Evolutionary conservation across 2,329 filamentous ascomycete species (phyloP).

Genomic region (Cladorrhinum sp.): DNA sequence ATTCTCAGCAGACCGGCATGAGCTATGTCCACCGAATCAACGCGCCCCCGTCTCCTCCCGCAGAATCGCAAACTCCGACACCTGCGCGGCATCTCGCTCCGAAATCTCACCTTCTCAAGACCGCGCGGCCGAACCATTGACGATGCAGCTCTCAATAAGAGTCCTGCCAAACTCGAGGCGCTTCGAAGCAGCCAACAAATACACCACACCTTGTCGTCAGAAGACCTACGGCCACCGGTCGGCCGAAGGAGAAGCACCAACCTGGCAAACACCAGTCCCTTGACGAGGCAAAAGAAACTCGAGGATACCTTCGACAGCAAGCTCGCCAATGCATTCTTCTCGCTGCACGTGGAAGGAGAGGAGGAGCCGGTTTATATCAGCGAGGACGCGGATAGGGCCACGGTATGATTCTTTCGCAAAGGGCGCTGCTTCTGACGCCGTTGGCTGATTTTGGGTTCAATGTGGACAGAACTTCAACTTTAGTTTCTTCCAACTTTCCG

Average conservation of each 20-base stretch:
- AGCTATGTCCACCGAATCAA: slow-evolving; percentile 32
- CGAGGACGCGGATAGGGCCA: slow-evolving; percentile 73
- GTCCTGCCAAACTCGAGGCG: slow-evolving; percentile 62
- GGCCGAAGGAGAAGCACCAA: slow-evolving; percentile 47
- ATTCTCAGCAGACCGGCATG: slow-evolving; percentile 18
- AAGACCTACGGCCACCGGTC: slow-evolving; percentile 41
- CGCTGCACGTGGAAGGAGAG: slow-evolving; percentile 66
- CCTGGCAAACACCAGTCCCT: slow-evolving; percentile 44
- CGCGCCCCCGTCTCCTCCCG: slow-evolving; percentile 52
- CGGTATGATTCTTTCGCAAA: slow-evolving; percentile 41
- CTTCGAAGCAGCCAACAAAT: slow-evolving; percentile 47
- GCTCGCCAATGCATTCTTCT: slow-evolving; percentile 87
- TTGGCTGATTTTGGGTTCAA: slow-evolving; percentile 16
- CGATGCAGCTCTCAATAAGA: slow-evolving; percentile 71
- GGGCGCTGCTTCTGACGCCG: slow-evolving; percentile 1
- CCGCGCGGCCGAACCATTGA: slow-evolving; percentile 63
- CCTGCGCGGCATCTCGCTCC: slow-evolving; percentile 79
- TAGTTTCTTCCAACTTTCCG: slow-evolving; percentile 72
- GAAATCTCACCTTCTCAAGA: slow-evolving; percentile 72
- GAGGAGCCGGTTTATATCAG: slow-evolving; percentile 84
- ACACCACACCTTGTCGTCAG: slow-evolving; percentile 55
- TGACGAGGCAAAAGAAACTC: slow-evolving; percentile 67
- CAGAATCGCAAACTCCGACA: slow-evolving; percentile 88
- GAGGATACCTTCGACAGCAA: slow-evolving; percentile 68
- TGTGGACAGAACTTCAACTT: slow-evolving; percentile 74